Conservation (phyloP, 2,329 filamentous ascomycete species). For the Gliomastix tumulicola region DNA sequence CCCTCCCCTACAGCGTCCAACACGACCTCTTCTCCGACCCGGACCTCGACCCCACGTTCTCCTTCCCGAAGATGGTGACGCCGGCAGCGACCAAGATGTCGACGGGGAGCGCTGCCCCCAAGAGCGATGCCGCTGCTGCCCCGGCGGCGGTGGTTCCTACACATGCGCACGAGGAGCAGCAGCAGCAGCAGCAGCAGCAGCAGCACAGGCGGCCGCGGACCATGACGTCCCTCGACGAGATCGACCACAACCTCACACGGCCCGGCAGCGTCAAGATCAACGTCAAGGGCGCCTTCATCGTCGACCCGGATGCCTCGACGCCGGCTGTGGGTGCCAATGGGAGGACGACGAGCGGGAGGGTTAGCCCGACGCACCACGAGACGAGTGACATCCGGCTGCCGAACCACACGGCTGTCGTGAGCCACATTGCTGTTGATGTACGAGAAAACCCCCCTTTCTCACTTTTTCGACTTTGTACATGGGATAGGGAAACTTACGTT, state of each 20-base stretch:
- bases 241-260: conserved; percentile 53
- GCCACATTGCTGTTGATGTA: conserved; percentile 95
- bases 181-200: no score
- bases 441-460: conserved; percentile 10
- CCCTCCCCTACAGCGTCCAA: no score
- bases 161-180: no score
- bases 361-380: conserved; percentile 51
- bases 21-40: no score
- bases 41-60: no score
- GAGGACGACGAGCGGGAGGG: conserved; percentile 29
- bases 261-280: conserved; percentile 84
- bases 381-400: conserved; percentile 93
- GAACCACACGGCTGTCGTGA: conserved; percentile 90
- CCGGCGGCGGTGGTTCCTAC: no score
- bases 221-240: conserved; percentile 46
- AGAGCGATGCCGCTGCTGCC: no score
- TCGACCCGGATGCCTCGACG: conserved; percentile 66
- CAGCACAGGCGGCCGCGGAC: conserved; percentile 14
- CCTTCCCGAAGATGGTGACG: no score
- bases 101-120: no score
- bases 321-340: conserved; percentile 29
- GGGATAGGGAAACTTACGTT: no score
- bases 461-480: conserved; percentile 6
- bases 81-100: no score
- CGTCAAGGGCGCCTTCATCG: conserved; percentile 92